Base-by-base conservation (phyloP, 768 basidiomycete genomes). In the Lentinula guzmanii region DNA sequence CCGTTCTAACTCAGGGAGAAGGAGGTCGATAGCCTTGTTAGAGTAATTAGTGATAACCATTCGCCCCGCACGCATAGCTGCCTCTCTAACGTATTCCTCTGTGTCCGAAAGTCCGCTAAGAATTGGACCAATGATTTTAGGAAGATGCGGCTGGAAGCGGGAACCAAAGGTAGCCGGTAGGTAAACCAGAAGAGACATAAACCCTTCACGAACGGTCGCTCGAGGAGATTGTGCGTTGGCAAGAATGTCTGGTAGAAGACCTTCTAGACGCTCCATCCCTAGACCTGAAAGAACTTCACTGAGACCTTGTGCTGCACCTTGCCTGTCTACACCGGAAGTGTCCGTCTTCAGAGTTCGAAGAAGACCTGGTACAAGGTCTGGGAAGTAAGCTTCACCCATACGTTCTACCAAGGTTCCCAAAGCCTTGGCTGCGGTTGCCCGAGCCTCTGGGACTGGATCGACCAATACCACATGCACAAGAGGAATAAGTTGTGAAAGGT, bases 1-100 rank as follows among this genome's bases (percentile, higher is more conserved):
- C 39, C 80, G 84, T 71, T 98, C 95, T 42, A 98, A 84, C 72
- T 98, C 95, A 1, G 96, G 97, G 7, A 99, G 77, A 18, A 99
- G 79, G 24, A 99, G 78, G 64, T 98, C 96, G 61, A 98, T 93
- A 5, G 96, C 96, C 70, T 86, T 91, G 69, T 67, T 85, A 10
- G 95, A 90, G 76, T 98, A 98, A 71, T 95, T 97, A 62, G 86
- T 89, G 65, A 99, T 91, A 65, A 98, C 89, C 94, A 98, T 98
- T 64, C 97, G 82, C 61, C 96, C 95, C n/a, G 96, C 95, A 39
- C 93, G 86, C 95, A 98, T 98, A 4, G 96, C 95, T 10, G 96
- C 95, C 64, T 98, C 95, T 28, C 96, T 83, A 9, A 98, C 97
- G 69, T 90, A 94, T 75, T 98, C 97, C 66, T 97, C 95, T 6